phyloP scores from a whole-genome alignment of 257 asterid species.

The Fraxinus pennsylvanica region DNA sequence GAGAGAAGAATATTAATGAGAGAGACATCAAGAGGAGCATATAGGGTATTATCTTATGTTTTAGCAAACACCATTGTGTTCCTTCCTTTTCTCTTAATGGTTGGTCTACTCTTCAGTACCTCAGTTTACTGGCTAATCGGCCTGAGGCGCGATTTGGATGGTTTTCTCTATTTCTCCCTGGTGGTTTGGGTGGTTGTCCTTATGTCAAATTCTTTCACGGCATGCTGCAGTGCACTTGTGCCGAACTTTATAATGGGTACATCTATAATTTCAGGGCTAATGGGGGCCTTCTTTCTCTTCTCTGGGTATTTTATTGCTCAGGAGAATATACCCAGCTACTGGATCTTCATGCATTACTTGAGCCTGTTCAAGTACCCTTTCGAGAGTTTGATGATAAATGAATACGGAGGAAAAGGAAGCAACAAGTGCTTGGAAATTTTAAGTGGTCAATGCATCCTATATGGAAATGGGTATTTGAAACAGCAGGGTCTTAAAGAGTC shows the following conservation, averaged over 20 bases:
- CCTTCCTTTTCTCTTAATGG: slow-evolving; percentile 66
- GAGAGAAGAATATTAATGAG: slow-evolving; percentile 69
- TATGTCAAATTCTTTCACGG: slow-evolving; percentile 80
- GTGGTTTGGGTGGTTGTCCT: slow-evolving; percentile 74
- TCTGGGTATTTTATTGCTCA: slow-evolving; percentile 77
- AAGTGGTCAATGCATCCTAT: slow-evolving; percentile 50
- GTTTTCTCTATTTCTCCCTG: slow-evolving; percentile 65
- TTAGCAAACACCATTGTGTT: slow-evolving; percentile 71
- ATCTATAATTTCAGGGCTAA: slow-evolving; percentile 77
- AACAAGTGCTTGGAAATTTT: slow-evolving; percentile 51
- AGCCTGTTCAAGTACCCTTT: slow-evolving; percentile 85
- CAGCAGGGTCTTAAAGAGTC: slow-evolving; percentile 59
- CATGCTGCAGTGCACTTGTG: slow-evolving; percentile 79
- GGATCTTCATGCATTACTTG: slow-evolving; percentile 87
- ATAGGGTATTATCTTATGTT: slow-evolving; percentile 74
- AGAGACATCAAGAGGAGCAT: slow-evolving; percentile 77
- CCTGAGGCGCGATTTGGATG: slow-evolving; percentile 51
- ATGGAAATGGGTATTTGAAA: slow-evolving; percentile 55
- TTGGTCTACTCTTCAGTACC: slow-evolving; percentile 51
- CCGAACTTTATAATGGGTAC: slow-evolving; percentile 89
- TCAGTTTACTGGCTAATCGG: slow-evolving; percentile 88
- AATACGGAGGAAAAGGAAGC: slow-evolving; percentile 68
- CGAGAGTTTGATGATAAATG: slow-evolving; percentile 79
- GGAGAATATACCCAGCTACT: slow-evolving; percentile 61
- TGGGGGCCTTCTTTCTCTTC: slow-evolving; percentile 90